phyloP scores from a whole-genome alignment of 371 early-diverging fungal species.

The Syncephalis fuscata region DNA sequence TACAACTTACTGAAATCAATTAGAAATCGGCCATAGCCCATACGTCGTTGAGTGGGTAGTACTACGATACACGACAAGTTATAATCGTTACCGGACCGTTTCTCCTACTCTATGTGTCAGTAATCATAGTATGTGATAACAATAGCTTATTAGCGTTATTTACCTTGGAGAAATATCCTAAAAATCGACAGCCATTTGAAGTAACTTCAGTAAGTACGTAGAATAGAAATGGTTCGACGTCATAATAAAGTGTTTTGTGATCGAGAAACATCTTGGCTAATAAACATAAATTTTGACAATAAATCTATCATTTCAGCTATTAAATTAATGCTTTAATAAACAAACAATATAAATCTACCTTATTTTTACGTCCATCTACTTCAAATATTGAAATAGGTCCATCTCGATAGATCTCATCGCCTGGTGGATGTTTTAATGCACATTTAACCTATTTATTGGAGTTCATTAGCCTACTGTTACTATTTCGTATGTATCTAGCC shows the following conservation, averaged over 20 bases:
- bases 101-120: constrained; percentile 45
- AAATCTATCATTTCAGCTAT: constrained; percentile 25
- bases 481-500: not conserved
- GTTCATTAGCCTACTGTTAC: not conserved
- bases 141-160: constrained; percentile 1
- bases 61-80: constrained; percentile 98
- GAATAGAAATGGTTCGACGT: constrained; percentile 99
- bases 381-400: constrained; percentile 78
- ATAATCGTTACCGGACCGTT: constrained; percentile 74
- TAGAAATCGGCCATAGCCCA: constrained; percentile 95
- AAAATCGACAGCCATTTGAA: constrained; percentile 69
- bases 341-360: constrained; percentile 15
- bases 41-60: constrained; percentile 91
- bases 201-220: constrained; percentile 82
- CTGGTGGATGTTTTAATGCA: constrained; percentile 85
- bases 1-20: constrained; percentile 78
- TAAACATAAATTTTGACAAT: constrained; percentile 96
- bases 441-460: constrained; percentile 65
- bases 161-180: constrained; percentile 98
- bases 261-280: constrained; percentile 98
- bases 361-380: constrained; percentile 92
- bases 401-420: constrained; percentile 96
- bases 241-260: constrained; percentile 99
- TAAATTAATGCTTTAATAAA: not conserved
- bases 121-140: not conserved